Evolutionary conservation across 768 basidiomycete genomes (phyloP), one percentile per base, ranked within the genome.

Genomic region (Boletus tylopilopsis): DNA sequence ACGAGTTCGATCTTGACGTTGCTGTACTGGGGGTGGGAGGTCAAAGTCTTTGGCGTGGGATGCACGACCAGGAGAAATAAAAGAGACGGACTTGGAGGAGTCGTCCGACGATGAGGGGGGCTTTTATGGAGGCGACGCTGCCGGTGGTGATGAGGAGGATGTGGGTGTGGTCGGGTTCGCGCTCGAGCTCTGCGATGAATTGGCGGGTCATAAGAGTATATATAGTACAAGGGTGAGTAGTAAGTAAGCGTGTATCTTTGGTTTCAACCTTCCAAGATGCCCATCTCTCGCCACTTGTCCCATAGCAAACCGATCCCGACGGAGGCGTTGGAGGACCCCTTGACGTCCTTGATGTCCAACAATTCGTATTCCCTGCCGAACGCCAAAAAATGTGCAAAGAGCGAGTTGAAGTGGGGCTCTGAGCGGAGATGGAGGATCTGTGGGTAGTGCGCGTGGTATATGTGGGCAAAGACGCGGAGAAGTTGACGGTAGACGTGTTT

Each of bases 401-500:
- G 82, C 4, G 93, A 95, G 68, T 95, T 95, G 74, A 95, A 94
- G 67, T 95, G 94, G 0, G 90, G 90, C 64, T 98, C 95, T 10
- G 88, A 84, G 34, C 91, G 90, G 22, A 98, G 80, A 63, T 98
- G 93, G 21, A 98, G 80, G 63, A 97, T 87, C 58, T 90, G 85
- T 3, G 78, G 76, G 64, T 94, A 98, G 64, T 98, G 95, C 9
- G 91, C 89, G 66, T 97, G 87, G 67, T 97, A 98, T 60, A 98
- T 82, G 74, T 98, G 95, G 10, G 95, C 94, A 64, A 97, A 97
- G 56, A 98, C 89, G 41, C 95, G 90, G 48, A 98, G 81, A 30
- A 98, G 89, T 63, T 97, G 94, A 27, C 94, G 90, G 71, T 97
- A 98, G 61, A 98, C 86, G 67, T 94, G 92, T 54, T 92, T 92